phyloP scores from a whole-genome alignment of 225 moss, liverwort and hornwort genomes.

The Straminergon stramineum region DNA sequence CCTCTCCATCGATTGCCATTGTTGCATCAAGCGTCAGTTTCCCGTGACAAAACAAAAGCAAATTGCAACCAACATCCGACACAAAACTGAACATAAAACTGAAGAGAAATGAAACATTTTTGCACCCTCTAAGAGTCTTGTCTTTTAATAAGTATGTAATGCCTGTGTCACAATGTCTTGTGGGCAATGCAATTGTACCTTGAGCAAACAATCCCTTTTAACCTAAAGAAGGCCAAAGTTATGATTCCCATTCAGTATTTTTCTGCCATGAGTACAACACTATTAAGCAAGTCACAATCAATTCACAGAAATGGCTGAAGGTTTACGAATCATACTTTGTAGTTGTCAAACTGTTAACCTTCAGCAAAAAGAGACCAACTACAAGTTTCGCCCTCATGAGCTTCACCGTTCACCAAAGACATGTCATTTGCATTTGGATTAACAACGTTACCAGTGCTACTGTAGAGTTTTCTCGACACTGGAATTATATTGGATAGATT shows the following conservation, averaged over 20 bases:
- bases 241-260: too few species aligned
- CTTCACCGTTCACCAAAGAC: neutral
- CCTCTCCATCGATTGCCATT: neutral
- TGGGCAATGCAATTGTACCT: too few species aligned
- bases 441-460: accelerated
- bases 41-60: neutral
- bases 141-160: neutral
- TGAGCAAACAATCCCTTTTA: too few species aligned
- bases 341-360: neutral
- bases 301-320: neutral
- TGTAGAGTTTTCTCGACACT: neutral
- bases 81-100: too few species aligned
- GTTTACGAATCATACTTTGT: neutral
- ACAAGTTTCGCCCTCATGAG: neutral
- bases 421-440: neutral
- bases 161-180: neutral
- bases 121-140: neutral
- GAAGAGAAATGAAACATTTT: neutral
- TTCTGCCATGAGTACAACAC: neutral
- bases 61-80: neutral
- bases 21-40: neutral
- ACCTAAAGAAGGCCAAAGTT: neutral
- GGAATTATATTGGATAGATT: neutral
- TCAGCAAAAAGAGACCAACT: neutral
- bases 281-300: neutral